phyloP scores from a whole-genome alignment of 176 grass and related monocot species.

The Carex littledalei region DNA sequence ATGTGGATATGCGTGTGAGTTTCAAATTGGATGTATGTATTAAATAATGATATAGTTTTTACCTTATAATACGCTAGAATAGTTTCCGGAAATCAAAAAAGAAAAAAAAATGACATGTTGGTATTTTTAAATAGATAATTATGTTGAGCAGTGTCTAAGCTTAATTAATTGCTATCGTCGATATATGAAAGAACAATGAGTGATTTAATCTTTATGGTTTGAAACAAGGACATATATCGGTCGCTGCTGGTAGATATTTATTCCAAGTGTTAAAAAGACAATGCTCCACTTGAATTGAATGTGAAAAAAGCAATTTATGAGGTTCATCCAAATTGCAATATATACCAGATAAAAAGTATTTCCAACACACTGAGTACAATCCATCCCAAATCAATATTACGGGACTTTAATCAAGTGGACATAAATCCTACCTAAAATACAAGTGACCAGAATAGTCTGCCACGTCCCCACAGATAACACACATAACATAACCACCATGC shows the following conservation, averaged over 20 bases:
- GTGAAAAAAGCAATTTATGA: background rate
- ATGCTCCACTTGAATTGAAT: background rate
- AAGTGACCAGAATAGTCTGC: background rate
- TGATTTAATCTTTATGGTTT: background rate
- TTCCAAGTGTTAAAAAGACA: background rate
- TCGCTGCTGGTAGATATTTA: background rate
- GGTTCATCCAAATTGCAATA: slow-evolving; percentile 20
- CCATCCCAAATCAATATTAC: slow-evolving; percentile 9
- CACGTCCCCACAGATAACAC: background rate
- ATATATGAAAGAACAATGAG: background rate
- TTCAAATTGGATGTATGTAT: slow-evolving; percentile 6
- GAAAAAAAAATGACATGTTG: background rate
- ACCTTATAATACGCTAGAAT: background rate
- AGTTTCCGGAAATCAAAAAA: background rate
- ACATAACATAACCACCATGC: slow-evolving; percentile 14
- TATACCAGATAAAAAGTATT: slow-evolving; percentile 1
- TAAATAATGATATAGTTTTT: background rate
- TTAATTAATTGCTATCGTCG: background rate
- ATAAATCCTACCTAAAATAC: slow-evolving; percentile 11
- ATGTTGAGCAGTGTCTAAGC: background rate
- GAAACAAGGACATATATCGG: background rate
- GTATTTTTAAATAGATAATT: background rate
- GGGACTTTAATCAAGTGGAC: background rate
- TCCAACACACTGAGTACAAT: background rate
- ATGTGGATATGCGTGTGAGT: background rate